Conservation (phyloP, 331 rosid genomes). For the Acacia pycnantha region DNA sequence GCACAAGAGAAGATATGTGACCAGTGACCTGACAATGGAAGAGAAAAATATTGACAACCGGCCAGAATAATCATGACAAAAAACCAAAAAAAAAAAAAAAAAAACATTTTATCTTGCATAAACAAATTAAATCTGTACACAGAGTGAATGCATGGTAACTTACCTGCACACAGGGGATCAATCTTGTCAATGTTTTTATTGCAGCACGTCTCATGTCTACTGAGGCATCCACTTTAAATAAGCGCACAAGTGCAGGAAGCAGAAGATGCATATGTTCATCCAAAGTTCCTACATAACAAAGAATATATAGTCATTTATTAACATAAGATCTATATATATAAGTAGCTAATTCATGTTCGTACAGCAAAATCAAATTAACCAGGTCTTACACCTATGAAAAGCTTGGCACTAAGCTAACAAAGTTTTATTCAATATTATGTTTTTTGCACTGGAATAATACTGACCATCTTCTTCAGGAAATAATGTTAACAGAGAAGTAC, state of each 20-base stretch:
- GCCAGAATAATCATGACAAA: slow-evolving; percentile 28
- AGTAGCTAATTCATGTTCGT: slow-evolving; percentile 4
- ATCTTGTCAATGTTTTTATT: slow-evolving; percentile 81
- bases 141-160: slow-evolving; percentile 17
- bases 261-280: slow-evolving; percentile 99
- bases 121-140: not conserved
- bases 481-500: not conserved
- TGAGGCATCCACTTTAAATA: slow-evolving; percentile 92
- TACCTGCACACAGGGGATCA: slow-evolving; percentile 98
- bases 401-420: not conserved
- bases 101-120: not conserved
- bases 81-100: not conserved
- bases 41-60: slow-evolving; percentile 14
- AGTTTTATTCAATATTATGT: not conserved
- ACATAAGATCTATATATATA: not conserved
- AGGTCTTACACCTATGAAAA: slow-evolving; percentile 12
- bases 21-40: slow-evolving; percentile 80
- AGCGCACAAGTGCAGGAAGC: slow-evolving; percentile 89
- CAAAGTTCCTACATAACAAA: slow-evolving; percentile 74
- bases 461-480: not conserved
- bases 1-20: slow-evolving; percentile 95
- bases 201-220: slow-evolving; percentile 85
- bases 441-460: not conserved
- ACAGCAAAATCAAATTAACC: slow-evolving; percentile 16
- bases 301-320: slow-evolving; percentile 5